Conservation (phyloP, 2,329 filamentous ascomycete genomes). For the Fusarium pseudograminearum region DNA sequence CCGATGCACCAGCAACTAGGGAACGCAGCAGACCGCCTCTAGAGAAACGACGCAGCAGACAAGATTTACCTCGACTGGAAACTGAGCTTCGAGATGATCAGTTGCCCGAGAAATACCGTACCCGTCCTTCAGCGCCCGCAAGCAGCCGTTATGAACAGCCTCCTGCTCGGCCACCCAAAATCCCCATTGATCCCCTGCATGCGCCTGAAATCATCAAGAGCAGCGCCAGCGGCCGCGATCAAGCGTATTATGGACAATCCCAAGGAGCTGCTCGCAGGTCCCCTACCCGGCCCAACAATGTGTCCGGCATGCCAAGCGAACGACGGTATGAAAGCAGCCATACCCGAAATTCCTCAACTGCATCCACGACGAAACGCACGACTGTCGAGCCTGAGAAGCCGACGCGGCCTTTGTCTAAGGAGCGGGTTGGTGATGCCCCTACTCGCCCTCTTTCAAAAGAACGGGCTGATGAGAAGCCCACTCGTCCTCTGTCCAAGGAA, state of each 20-base stretch:
- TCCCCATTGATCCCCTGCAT: conserved; percentile 52
- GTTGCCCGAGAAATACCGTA: conserved; percentile 51
- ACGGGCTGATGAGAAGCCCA: conserved; percentile 37
- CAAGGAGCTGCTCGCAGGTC: conserved; percentile 37
- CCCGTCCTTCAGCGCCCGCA: conserved; percentile 53
- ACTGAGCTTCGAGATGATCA: conserved; percentile 53
- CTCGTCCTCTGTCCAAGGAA: conserved; percentile 52
- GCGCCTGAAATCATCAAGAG: conserved; percentile 60
- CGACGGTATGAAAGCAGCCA: conserved; percentile 44
- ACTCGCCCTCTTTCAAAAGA: conserved; percentile 52
- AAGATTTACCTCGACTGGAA: conserved; percentile 60
- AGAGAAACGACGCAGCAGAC: conserved; percentile 51
- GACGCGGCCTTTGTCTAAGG: conserved; percentile 50
- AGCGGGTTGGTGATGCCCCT: conserved; percentile 43
- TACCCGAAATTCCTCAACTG: conserved; percentile 45
- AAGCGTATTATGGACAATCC: conserved; percentile 51
- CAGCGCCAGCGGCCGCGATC: conserved; percentile 57
- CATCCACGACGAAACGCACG: conserved; percentile 47
- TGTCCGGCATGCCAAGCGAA: conserved; percentile 47
- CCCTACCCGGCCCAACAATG: conserved; percentile 50
- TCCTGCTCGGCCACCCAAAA: conserved; percentile 46
- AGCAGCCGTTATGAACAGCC: conserved; percentile 50
- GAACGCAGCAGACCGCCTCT: conserved; percentile 43
- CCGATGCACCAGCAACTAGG: conserved; percentile 24
- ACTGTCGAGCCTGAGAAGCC: conserved; percentile 46